A percentile compares a stretch with the other conserved stretches of the same genome.
Conservation (phyloP, 441 rosid genomes). For the Flueggea neowawraea region DNA sequence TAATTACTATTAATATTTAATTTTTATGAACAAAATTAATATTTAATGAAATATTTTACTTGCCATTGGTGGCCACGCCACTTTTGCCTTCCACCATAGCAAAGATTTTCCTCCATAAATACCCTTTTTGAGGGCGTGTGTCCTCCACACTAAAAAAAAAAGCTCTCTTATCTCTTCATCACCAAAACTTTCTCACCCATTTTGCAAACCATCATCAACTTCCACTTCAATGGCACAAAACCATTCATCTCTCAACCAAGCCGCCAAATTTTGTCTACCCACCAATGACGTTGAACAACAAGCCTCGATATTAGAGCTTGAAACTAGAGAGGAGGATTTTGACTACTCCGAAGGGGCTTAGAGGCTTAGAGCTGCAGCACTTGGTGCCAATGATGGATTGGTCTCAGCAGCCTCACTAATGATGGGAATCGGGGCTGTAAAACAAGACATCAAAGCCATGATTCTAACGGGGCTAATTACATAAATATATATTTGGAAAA, state of each 20-base stretch:
- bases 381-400: too few relatives aligned
- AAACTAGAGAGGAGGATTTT: constrained; percentile 21
- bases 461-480: too few relatives aligned
- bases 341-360: constrained; percentile 83
- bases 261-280: constrained; percentile 19
- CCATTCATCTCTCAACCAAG: constrained; percentile 23
- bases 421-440: too few relatives aligned
- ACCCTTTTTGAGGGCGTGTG: constrained; percentile 53
- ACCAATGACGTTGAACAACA: constrained; percentile 5
- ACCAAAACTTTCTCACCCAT: not conserved
- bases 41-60: not conserved
- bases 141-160: constrained; percentile 43
- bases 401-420: too few relatives aligned
- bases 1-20: too few relatives aligned
- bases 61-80: constrained; percentile 31
- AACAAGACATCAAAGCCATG: too few relatives aligned
- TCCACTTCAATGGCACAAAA: constrained; percentile 30
- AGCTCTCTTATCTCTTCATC: constrained; percentile 12
- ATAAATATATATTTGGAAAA: too few relatives aligned
- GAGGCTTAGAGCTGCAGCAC: too few relatives aligned
- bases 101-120: constrained; percentile 41
- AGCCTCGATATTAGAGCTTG: too few relatives aligned
- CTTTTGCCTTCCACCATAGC: constrained; percentile 27
- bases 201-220: too few relatives aligned
- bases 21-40: too few relatives aligned